Percentiles rank a stretch among this genome's conserved stretches.
Evolutionary conservation across 805 yeast species (phyloP).

Genomic region (Lipomyces chichibuensis): DNA sequence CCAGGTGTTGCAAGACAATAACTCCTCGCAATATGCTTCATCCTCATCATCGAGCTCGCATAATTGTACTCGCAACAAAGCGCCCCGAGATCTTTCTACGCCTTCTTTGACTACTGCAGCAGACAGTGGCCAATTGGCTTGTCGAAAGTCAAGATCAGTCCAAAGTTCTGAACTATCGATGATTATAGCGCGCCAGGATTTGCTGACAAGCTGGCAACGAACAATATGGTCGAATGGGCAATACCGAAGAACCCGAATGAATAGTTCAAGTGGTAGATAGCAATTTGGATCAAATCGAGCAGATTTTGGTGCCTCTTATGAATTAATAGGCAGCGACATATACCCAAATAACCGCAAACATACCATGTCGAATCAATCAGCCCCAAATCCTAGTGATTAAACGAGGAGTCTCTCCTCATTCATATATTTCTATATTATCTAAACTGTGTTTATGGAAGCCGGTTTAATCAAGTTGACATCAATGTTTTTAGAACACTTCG

Average conservation of each 20-base stretch:
- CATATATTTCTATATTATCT: too few species aligned
- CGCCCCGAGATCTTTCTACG: neutral
- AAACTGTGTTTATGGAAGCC: neutral
- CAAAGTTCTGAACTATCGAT: constrained; percentile 15
- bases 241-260: constrained; percentile 9
- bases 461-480: neutral
- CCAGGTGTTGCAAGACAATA: neutral
- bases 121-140: neutral
- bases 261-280: constrained; percentile 12
- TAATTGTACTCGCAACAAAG: neutral
- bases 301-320: constrained; percentile 4
- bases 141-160: constrained; percentile 12
- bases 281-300: constrained; percentile 9
- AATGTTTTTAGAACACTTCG: too few species aligned
- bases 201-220: constrained; percentile 12
- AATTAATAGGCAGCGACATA: neutral
- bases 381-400: neutral
- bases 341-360: constrained; percentile 11
- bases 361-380: neutral
- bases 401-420: neutral
- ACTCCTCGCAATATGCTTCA: neutral
- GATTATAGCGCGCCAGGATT: constrained; percentile 17
- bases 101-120: neutral
- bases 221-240: constrained; percentile 15
- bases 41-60: neutral